Evolutionary conservation across 768 basidiomycete species (phyloP), one percentile per base, ranked within the genome.

Genomic region (Calocybe cyanea): DNA sequence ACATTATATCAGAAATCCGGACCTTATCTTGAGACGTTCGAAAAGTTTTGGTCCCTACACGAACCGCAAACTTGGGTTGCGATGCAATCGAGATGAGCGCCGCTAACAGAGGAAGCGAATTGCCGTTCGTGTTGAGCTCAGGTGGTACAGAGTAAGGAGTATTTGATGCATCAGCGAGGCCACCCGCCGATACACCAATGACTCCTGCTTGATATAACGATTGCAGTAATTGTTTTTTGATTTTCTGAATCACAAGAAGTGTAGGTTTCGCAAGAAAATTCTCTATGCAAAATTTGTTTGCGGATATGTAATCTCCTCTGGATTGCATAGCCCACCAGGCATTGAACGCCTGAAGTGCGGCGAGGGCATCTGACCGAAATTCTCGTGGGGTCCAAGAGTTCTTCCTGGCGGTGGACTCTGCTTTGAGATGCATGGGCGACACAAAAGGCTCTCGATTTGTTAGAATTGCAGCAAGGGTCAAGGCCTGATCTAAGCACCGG

Each of bases 211-310:
- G 76, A 56, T 87, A 83, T 43, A 96, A 68, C 1, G 86, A 74
- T 57, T 84, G 82, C 31, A 93, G 62, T 24, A 97, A 68, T 51
- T 93, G 90, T 1, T 66, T 68, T 63, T 87, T 87, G 58, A 92
- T 77, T 66, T 86, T 88, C 53, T 85, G 78, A 40, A 96, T 87
- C 61, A 83, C 71, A 15, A 91, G 65, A 40, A 96, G 64, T 0
- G 87, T 90, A n/a, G 88, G 82, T 59, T 87, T 91, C 20, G 85
- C 81, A 43, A 96, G 72, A 73, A 95, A 96, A 62, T 95, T 96
- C 28, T 92, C 84, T 32, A 66, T 59, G 63, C 84, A 87, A 65
- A 95, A 95, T 23, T 76, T 65, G 60, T 86, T 87, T 19, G 90
- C 91, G 2, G 70, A 60, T 19, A 62, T 57, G 57, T 81, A 85